Evolutionary conservation across 192 early-diverging fungal genomes (phyloP).

Genomic region (Backusella morwellensis): DNA sequence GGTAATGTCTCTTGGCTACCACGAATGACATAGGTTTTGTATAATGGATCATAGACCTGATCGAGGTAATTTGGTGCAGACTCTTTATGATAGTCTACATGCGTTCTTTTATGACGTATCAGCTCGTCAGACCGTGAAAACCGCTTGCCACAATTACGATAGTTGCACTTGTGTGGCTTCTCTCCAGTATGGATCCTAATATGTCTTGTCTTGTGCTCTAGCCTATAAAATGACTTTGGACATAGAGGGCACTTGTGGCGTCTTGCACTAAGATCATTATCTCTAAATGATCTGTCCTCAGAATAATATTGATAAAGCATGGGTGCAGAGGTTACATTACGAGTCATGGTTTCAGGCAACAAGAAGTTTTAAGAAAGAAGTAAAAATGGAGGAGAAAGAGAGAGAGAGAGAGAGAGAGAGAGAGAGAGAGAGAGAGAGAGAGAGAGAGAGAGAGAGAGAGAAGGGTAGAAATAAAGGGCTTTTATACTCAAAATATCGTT

Average conservation of each 20-base stretch:
- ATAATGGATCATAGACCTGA: neutral
- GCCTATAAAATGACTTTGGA: slow-evolving; percentile 69
- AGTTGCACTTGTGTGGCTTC: slow-evolving; percentile 75
- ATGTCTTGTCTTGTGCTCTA: slow-evolving; percentile 79
- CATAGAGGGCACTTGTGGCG: slow-evolving; percentile 76
- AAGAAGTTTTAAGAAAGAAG: neutral
- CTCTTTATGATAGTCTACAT: slow-evolving; percentile 16
- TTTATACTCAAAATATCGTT: neutral
- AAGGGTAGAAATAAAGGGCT: neutral
- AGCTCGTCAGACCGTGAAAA: slow-evolving; percentile 81
- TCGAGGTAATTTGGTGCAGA: neutral
- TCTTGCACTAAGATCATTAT: slow-evolving; percentile 32
- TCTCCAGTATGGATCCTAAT: slow-evolving; percentile 87
- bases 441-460: neutral
- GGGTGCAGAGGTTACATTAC: neutral
- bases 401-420: neutral
- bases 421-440: neutral
- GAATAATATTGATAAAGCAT: neutral
- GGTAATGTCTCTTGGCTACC: neutral
- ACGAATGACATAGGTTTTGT: no score
- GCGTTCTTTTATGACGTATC: slow-evolving; percentile 64
- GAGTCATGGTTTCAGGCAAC: neutral
- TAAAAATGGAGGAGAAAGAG: neutral
- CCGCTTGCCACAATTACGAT: slow-evolving; percentile 73
- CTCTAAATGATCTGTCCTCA: slow-evolving; percentile 4